Evolutionary conservation across 176 grass and related monocot genomes (phyloP), one percentile per base, ranked within the genome.

Genomic region (Avena atlantica): DNA sequence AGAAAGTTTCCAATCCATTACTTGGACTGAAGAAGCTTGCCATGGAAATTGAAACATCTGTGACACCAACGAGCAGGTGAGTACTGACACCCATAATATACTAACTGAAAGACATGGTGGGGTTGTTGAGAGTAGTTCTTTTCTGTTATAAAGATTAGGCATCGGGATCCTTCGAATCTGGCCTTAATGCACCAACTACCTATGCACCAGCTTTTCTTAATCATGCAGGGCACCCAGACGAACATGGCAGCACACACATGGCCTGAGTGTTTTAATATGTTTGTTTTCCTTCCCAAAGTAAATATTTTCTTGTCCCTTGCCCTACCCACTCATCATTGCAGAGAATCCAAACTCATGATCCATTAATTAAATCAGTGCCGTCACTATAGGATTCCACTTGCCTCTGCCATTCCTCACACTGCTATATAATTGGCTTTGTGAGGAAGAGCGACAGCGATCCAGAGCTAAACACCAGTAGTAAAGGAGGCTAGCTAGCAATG

Each of bases 201-300:
- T 87, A 20, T 63, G 4, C 31, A 64, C 74, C 74, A 90, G 66
- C 79, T 74, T 87, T 85, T 85, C 79, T 84, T 76, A 85, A 74
- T 68, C 67, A 84, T 84, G 74, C 81, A 91, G 44, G 74, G 74
- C 84, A 79, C 65, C 68, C 64, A 42, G 25, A 67, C 58, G 57
- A 87, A 80, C 80, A 83, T 84, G 89, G 81, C 81, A 74, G 56
- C 23, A 58, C 25, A 81, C 89, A 91, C 89, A 87, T 91, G 89
- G 81, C 79, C 75, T 80, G 89, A 17, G 14, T 12, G 34, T 74
- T 74, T 87, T 59, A 74, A 59, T 84, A 87, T 74, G 17, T 16
- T 83, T 87, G 8, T 83, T 79, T 55, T 83, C 78, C 52, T 86
- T 61, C 65, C 55, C 17, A 47, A 74, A 74, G 21, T 65, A 78